These are phyloP conservation scores for Tylopilus sp. DNA, from an alignment of 768 basidiomycete genomes.

Conservation along the genomic window DNA sequence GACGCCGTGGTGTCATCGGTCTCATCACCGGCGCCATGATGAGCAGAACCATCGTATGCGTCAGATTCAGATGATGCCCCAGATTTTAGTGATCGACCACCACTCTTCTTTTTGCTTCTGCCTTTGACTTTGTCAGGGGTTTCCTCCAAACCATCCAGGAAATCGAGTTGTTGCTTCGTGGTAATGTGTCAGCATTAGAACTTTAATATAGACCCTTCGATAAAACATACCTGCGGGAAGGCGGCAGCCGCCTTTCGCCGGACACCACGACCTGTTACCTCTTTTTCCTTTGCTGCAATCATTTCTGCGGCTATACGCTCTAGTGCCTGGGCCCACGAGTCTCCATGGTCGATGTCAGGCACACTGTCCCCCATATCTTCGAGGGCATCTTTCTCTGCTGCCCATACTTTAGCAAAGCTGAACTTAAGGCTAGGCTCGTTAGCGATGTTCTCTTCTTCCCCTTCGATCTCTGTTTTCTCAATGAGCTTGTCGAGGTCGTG, in stretches of 20 bases:
- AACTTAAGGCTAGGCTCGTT: constrained; percentile 62
- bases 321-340: constrained; percentile 82
- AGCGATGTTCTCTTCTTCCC: constrained; percentile 47
- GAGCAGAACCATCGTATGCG: constrained; percentile 29
- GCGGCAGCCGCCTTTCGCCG: constrained; percentile 65
- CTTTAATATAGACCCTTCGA: neutral
- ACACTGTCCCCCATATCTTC: constrained; percentile 62
- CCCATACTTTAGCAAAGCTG: constrained; percentile 91
- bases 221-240: constrained; percentile 33
- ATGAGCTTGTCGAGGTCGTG: constrained; percentile 84
- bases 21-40: constrained; percentile 17
- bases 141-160: constrained; percentile 35
- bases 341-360: constrained; percentile 46
- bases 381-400: constrained; percentile 66
- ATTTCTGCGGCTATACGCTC: constrained; percentile 44
- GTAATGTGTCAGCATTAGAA: constrained; percentile 1
- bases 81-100: constrained; percentile 28
- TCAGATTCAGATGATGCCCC: constrained; percentile 39
- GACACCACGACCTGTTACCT: constrained; percentile 67
- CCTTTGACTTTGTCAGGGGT: constrained; percentile 36
- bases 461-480: constrained; percentile 76
- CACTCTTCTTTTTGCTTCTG: constrained; percentile 34
- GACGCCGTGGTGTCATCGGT: constrained; percentile 24
- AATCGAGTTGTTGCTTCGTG: constrained; percentile 32
- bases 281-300: constrained; percentile 41